These are phyloP conservation scores for Aurantiochytrium sp. DNA, from an alignment of 108 stramenopile genomes.

Conservation along the genomic window DNA sequence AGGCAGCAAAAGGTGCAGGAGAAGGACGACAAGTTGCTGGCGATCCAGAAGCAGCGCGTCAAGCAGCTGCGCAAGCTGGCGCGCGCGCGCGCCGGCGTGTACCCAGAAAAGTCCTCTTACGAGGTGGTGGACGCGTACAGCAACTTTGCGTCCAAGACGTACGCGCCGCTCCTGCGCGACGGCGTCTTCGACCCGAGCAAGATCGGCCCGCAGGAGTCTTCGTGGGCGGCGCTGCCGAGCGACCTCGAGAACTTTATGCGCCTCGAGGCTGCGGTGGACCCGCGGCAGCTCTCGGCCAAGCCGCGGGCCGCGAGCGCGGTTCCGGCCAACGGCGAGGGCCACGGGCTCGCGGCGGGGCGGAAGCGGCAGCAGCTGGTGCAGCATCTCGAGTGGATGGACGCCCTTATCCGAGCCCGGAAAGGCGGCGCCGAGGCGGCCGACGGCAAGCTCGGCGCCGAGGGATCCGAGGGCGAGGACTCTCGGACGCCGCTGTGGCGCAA, in stretches of 20 bases:
- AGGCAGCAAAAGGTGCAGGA: constrained; percentile 51
- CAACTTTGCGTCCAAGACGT: constrained; percentile 49
- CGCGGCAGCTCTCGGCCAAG: background rate
- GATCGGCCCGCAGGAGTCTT: background rate
- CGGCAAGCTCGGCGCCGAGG: background rate
- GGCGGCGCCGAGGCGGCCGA: too few species aligned
- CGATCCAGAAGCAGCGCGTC: constrained; percentile 49
- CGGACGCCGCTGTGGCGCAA: constrained; percentile 32
- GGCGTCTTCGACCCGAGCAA: constrained; percentile 34
- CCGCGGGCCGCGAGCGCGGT: background rate
- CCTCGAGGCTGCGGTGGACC: constrained; percentile 13
- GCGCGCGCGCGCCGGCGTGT: constrained; percentile 39
- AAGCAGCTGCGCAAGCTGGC: constrained; percentile 60
- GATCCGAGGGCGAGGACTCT: background rate
- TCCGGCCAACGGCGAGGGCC: too few species aligned
- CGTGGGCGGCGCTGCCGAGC: background rate
- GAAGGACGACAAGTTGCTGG: constrained; percentile 41
- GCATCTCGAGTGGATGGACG: constrained; percentile 23
- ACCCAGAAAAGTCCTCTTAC: constrained; percentile 5
- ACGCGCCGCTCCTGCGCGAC: constrained; percentile 55
- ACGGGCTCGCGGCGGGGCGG: background rate
- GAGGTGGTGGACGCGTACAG: constrained; percentile 61
- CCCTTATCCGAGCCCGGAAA: background rate
- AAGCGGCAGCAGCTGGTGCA: background rate
- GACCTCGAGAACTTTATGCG: background rate